Evolutionary conservation across 2,329 filamentous ascomycete species (phyloP).

Genomic region (Pseudophaeomoniella oleicola): DNA sequence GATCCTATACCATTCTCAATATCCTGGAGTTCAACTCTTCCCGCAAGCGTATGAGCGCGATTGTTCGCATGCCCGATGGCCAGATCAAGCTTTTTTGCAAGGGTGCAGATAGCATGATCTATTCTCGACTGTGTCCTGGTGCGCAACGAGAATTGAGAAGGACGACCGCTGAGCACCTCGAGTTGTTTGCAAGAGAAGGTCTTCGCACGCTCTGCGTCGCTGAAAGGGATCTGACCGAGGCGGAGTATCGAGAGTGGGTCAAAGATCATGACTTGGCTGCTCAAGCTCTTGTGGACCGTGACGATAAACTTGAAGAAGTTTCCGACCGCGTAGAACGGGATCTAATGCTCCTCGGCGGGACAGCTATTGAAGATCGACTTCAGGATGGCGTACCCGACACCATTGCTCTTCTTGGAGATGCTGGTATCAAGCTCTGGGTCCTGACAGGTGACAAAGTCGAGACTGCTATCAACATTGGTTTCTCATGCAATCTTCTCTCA

Average conservation of each 20-base stretch:
- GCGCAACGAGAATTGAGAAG: conserved; percentile 74
- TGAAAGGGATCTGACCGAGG: conserved; percentile 61
- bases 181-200: conserved; percentile 93
- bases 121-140: conserved; percentile 71
- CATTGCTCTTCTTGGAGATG: conserved; percentile 76
- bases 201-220: conserved; percentile 90
- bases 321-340: conserved; percentile 86
- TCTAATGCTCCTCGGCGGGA: conserved; percentile 75
- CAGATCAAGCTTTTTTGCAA: conserved; percentile 90
- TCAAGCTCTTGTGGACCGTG: conserved; percentile 67
- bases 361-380: conserved; percentile 90
- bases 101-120: conserved; percentile 93
- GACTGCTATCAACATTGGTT: conserved; percentile 98
- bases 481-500: conserved; percentile 92
- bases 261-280: conserved; percentile 78
- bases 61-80: conserved; percentile 85
- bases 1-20: conserved; percentile 75
- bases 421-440: conserved; percentile 97
- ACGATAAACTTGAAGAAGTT: conserved; percentile 83
- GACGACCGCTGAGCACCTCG: conserved; percentile 80
- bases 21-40: conserved; percentile 96
- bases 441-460: conserved; percentile 97
- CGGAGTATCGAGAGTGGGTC: conserved; percentile 75
- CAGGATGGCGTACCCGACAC: conserved; percentile 96
- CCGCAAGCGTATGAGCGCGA: conserved; percentile 94